Base-by-base conservation (phyloP, 257 asterid genomes). In the Echium plantagineum region DNA sequence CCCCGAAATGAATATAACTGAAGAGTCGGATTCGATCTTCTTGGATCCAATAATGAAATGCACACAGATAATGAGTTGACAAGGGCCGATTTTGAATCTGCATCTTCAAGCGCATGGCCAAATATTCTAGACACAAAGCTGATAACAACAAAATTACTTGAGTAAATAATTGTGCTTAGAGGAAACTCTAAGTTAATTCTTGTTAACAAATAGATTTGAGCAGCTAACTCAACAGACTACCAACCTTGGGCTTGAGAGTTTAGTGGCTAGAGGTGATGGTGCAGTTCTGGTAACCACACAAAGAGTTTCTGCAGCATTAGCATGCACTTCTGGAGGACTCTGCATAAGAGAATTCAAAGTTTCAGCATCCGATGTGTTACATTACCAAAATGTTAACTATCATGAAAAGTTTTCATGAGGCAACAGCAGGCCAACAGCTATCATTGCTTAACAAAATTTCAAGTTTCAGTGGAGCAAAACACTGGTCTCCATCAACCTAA, bases 271-370 rank as follows among this genome's bases (percentile, higher is more conserved):
- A 63, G 96, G 94, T 21, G 99, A 93, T 31, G 94, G 90, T 6
- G 80, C 75, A 64, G 77, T 93, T 80, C 97, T 83, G 63, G 99
- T 86, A 69, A 93, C 88, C 55, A 97, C 79, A 71, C 96, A 93
- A 54, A 93, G 81, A 57, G 87, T 80, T 76, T 93, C 99, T 64
- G 99, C 96, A 58, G 97, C 88, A 79, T 93, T 93, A 66, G 94
- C 96, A 69, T 93, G 96, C 52, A 89, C 97, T 78, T 93, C 99
- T 60, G 97, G 89, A 68, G 91, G 70, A 78, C 81, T 77, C 99
- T 93, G 95, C 51, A 72, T 38, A 30, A 12, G 17, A 42, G 10
- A 42, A 42, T 42, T 42, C 3, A 10, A 42, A 42, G 17, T 13
- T 42, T 12, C 15, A 42, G 16, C 49, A 42, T 42, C 0, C 49